Base-by-base conservation (phyloP, 257 asterid genomes). In the Gentiana macrophylla region DNA sequence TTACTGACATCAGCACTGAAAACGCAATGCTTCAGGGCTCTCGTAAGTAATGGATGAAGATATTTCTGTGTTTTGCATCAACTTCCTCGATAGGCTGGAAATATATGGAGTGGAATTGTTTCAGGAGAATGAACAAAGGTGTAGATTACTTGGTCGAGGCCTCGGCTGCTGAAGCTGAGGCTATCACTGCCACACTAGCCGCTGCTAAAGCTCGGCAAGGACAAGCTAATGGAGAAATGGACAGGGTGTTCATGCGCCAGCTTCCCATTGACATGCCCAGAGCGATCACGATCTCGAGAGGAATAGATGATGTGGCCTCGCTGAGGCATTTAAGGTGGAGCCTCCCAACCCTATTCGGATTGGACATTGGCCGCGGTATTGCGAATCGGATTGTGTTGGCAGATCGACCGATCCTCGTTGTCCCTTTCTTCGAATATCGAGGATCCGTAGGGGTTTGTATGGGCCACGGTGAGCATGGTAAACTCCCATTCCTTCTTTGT, bases 201-300 rank as follows among this genome's bases (percentile, higher is more conserved):
- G 99, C 99, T 67, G 99, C 99, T 49, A 93, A 93, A 78, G 99
- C 97, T 74, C 86, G 99, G 24, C 95, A 91, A 73, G 77, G 97
- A 36, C 95, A 91, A 72, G 76, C 60, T 64, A 93, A 89, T 76
- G 99, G 98, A 57, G 98, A 91, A 72, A 81, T 77, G 73, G 98
- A 91, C 24, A 15, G 24, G 24, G 24, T 15, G 24, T 15, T 15
- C 24, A 15, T 15, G 24, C 24, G 24, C 24, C 24, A 15, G 24
- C 24, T 15, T 15, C 24, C 24, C 24, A 15, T 15, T 15, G 24
- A 15, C 24, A 15, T 15, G 24, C 0, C 0, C 24, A 15, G 24
- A 15, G 24, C 24, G 24, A 15, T 15, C 24, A 15, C 0, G 24
- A 15, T 15, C 24, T 15, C 24, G 0, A 15, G 24, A 15, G 24